Conservation (phyloP, 2,329 filamentous ascomycete species). For the Zymoseptoria passerinii region DNA sequence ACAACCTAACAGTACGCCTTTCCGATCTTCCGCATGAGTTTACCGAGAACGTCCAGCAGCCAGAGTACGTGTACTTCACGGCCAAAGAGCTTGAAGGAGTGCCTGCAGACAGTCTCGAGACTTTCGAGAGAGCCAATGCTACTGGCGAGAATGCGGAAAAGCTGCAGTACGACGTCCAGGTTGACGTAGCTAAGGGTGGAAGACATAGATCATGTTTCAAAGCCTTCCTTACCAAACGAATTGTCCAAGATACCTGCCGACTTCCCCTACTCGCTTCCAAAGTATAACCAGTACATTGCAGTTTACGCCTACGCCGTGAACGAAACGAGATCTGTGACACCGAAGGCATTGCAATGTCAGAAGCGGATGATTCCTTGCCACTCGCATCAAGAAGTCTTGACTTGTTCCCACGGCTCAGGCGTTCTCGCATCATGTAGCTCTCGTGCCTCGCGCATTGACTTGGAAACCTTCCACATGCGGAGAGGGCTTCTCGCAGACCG, state of each 20-base stretch:
- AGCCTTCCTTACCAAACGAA: background rate
- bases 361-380: too few species aligned
- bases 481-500: too few species aligned
- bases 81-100: constrained; percentile 63
- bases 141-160: constrained; percentile 61
- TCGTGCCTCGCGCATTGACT: too few species aligned
- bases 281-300: background rate
- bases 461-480: too few species aligned
- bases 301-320: background rate
- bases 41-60: constrained; percentile 68
- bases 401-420: too few species aligned
- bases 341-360: too few species aligned
- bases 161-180: constrained; percentile 37
- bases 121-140: constrained; percentile 53
- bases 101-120: constrained; percentile 55
- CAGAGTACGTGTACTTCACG: constrained; percentile 67
- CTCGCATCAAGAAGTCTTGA: too few species aligned
- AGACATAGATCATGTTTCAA: background rate
- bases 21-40: constrained; percentile 63
- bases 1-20: constrained; percentile 70
- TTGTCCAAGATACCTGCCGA: background rate
- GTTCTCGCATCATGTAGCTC: too few species aligned
- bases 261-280: background rate
- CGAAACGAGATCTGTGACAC: background rate
- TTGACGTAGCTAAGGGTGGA: background rate